Base-by-base conservation (phyloP, 148 eudicot genomes). In the Bassia scoparia region DNA sequence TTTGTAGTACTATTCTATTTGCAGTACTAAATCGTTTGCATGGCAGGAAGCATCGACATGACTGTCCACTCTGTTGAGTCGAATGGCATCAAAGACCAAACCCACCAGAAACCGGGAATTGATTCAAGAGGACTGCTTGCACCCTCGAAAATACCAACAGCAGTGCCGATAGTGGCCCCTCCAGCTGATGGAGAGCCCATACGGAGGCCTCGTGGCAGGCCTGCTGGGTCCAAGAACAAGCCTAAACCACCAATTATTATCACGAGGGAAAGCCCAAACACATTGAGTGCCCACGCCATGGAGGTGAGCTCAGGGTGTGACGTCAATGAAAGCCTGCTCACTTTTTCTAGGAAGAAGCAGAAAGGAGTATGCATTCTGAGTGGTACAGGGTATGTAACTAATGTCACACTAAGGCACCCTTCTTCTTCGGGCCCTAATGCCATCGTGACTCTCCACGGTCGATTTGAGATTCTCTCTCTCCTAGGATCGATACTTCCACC, bases 201-300 rank as follows among this genome's bases (percentile, higher is more conserved):
- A 15, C 76, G 87, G 2, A 82, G 92, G 81, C 92, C 96, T 17
- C 81, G 96, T 20, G 96, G 96, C 44, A 78, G 96, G 83, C 92
- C 96, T 0, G 96, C 88, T 10, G 95, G 95, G 48, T 89, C 91
- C 35, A 89, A 86, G 79, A 89, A 89, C 89, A 89, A 89, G 85
- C 89, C 94, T 12, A 89, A 89, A 73, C 88, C 90, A 14, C 91
- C 95, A 33, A 86, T 89, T n/a, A 87, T 89, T 78, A 87, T 89
- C 43, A 84, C 96, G 10, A 43, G 91, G 58, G 96, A 89, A 64
- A 86, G 91, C 62, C 79, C 96, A 1, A 86, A 83, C 67, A 80
- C 91, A 0, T 87, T 90, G 48, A 71, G 84, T 15, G 96, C 91
- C 8, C 91, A 90, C 49, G 96, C 91, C n/a, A 82, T 90, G 82